Evolutionary conservation across 2,329 filamentous ascomycete genomes (phyloP).

Genomic region (Penicillium oxalicum): DNA sequence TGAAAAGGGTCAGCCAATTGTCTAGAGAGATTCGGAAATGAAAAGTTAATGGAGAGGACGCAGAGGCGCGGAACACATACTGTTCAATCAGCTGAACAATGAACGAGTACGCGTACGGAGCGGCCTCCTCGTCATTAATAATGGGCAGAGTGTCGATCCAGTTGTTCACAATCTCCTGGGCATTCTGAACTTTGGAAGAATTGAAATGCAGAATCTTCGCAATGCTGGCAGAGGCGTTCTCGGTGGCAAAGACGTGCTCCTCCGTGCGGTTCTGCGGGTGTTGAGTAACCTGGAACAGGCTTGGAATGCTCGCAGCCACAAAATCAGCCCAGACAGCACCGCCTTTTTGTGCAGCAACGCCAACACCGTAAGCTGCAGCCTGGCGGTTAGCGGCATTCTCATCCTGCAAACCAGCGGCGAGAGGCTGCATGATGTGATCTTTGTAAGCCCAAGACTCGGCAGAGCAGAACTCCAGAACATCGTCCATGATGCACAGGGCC

Average conservation of each 20-base stretch:
- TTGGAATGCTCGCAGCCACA: slow-evolving; percentile 69
- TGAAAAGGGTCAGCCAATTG: slow-evolving; percentile 6
- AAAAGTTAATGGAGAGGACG: not conserved
- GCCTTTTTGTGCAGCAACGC: slow-evolving; percentile 89
- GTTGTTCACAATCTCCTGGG: slow-evolving; percentile 68
- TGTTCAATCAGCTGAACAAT: slow-evolving; percentile 85
- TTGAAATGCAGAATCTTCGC: slow-evolving; percentile 97
- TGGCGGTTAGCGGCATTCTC: slow-evolving; percentile 85
- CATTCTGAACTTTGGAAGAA: slow-evolving; percentile 65
- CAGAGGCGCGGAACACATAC: slow-evolving; percentile 54
- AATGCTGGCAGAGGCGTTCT: slow-evolving; percentile 93
- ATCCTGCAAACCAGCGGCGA: slow-evolving; percentile 81
- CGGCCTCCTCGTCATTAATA: slow-evolving; percentile 92
- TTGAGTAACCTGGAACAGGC: slow-evolving; percentile 77
- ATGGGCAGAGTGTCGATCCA: slow-evolving; percentile 92
- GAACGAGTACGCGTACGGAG: slow-evolving; percentile 91
- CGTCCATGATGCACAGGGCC: slow-evolving; percentile 98
- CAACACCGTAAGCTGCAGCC: slow-evolving; percentile 91
- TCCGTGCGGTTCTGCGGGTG: slow-evolving; percentile 77
- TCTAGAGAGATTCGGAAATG: no score
- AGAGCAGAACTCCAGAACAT: slow-evolving; percentile 95
- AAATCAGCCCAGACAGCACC: slow-evolving; percentile 84
- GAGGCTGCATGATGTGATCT: slow-evolving; percentile 76
- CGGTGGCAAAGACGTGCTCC: slow-evolving; percentile 93
- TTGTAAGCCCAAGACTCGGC: slow-evolving; percentile 81